Evolutionary conservation across 176 grass and related monocot species (phyloP).

Genomic region (Bolboschoenus planiculmis): DNA sequence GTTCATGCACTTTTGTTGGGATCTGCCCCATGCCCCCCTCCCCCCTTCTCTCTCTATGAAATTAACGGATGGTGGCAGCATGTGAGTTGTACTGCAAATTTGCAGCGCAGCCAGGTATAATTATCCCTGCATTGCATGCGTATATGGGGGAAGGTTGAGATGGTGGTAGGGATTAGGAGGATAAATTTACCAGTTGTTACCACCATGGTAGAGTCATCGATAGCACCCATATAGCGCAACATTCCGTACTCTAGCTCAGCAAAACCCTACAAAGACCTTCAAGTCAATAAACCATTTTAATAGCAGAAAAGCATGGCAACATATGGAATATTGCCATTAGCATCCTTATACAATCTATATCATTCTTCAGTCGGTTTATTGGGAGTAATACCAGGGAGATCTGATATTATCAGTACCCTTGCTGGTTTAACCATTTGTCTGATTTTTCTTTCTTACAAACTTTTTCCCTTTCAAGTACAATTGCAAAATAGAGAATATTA

Average conservation of each 20-base stretch:
- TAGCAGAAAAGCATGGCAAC: background rate
- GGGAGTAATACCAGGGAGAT: background rate
- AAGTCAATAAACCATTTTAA: background rate
- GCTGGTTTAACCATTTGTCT: background rate
- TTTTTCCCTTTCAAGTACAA: background rate
- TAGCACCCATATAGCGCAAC: constrained; percentile 88
- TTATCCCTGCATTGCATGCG: background rate
- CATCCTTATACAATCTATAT: background rate
- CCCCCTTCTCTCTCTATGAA: too few relatives aligned
- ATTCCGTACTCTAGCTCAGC: constrained; percentile 97
- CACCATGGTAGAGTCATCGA: constrained; percentile 84
- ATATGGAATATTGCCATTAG: background rate
- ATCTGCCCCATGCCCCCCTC: background rate
- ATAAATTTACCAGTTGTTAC: constrained; percentile 67
- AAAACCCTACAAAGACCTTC: constrained; percentile 46
- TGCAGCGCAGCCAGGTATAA: background rate
- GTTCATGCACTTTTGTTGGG: background rate
- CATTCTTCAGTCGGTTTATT: background rate
- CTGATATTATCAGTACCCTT: background rate
- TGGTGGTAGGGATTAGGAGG: background rate
- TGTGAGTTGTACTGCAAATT: background rate
- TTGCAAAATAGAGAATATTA: background rate
- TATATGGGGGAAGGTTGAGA: background rate
- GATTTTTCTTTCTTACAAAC: background rate
- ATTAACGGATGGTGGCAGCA: background rate